These are phyloP conservation scores for Cairneyella variabilis DNA, from an alignment of 495 filamentous ascomycete genomes.

Conservation along the genomic window DNA sequence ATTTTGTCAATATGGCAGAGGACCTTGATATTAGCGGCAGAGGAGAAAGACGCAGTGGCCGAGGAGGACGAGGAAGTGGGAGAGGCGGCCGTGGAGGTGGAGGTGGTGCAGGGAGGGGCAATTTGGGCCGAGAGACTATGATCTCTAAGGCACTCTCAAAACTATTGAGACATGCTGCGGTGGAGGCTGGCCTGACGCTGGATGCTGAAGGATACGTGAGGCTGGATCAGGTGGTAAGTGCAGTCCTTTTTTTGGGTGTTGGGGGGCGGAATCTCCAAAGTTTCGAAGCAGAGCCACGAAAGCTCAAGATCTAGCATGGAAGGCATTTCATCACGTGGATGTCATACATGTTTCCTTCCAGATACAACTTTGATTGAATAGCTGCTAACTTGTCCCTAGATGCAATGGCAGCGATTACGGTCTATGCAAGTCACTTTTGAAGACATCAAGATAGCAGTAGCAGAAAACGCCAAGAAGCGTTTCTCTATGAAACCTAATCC, in stretches of 20 bases:
- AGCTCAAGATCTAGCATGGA: no score
- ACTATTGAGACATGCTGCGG: conserved; percentile 80
- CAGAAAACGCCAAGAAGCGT: conserved; percentile 82
- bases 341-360: no score
- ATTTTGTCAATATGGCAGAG: conserved; percentile 10
- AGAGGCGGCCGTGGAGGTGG: conserved; percentile 30
- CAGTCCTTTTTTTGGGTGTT: neutral
- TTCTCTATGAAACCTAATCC: conserved; percentile 58
- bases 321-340: no score
- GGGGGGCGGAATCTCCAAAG: neutral
- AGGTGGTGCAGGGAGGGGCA: conserved; percentile 27
- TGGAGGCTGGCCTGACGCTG: conserved; percentile 70
- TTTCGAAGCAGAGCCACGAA: no score
- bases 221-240: conserved; percentile 72
- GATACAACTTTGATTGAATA: no score
- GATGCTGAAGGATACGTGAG: conserved; percentile 77
- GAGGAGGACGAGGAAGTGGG: conserved; percentile 9
- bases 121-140: conserved; percentile 49
- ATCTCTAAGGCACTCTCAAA: conserved; percentile 79
- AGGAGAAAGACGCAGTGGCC: conserved; percentile 1
- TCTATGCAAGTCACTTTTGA: conserved; percentile 66
- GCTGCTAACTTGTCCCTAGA: conserved; percentile 6
- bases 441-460: conserved; percentile 70
- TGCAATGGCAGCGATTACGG: conserved; percentile 50
- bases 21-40: conserved; percentile 5